phyloP scores from a whole-genome alignment of 202 grass and related monocot species.

The Setaria italica region DNA sequence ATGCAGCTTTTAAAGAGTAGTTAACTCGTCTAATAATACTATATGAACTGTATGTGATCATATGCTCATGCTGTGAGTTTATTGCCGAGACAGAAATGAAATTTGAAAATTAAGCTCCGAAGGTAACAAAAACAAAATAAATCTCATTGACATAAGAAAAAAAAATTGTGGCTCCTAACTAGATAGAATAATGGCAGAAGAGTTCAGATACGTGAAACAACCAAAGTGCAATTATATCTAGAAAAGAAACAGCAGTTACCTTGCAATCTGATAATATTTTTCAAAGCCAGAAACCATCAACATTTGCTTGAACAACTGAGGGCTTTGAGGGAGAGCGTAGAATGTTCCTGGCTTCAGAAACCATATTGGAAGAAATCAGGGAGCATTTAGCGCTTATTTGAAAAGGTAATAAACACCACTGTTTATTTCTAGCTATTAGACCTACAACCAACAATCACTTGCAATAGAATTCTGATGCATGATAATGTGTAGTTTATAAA shows the following conservation, averaged over 20 bases:
- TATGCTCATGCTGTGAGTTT: background rate
- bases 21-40: constrained; percentile 27
- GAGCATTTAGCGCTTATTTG: constrained; percentile 13
- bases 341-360: constrained; percentile 98
- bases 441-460: constrained; percentile 6
- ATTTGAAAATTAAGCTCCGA: background rate
- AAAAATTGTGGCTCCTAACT: background rate
- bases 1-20: constrained; percentile 21
- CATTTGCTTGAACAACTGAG: constrained; percentile 99
- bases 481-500: constrained; percentile 9
- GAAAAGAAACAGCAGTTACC: constrained; percentile 49
- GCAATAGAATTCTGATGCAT: background rate
- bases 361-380: constrained; percentile 53
- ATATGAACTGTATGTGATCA: constrained; percentile 13
- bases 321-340: constrained; percentile 99
- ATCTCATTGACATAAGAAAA: background rate
- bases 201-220: background rate
- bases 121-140: too few relatives aligned
- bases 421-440: background rate
- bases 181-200: constrained; percentile 14
- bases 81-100: constrained; percentile 15
- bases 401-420: background rate
- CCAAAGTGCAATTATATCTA: constrained; percentile 16
- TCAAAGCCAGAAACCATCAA: constrained; percentile 98
- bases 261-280: constrained; percentile 99